These are phyloP conservation scores for Amorphotheca resinae DNA, from an alignment of 495 filamentous ascomycete genomes.

Conservation along the genomic window DNA sequence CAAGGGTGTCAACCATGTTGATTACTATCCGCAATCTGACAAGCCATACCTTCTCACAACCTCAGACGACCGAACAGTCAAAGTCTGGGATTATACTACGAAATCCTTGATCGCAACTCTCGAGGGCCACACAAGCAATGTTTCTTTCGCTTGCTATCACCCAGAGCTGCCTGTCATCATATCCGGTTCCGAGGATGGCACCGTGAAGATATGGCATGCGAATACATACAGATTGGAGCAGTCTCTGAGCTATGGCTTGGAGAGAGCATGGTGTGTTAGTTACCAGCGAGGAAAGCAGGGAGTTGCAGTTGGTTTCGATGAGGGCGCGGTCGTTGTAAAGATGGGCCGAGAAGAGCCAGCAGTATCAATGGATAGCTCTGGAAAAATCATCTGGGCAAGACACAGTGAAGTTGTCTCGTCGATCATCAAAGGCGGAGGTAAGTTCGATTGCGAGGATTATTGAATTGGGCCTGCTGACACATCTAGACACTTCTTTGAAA, in stretches of 20 bases:
- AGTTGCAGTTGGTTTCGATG: constrained; percentile 91
- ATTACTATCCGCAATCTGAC: constrained; percentile 81
- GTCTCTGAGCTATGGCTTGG: constrained; percentile 86
- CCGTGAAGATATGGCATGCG: constrained; percentile 97
- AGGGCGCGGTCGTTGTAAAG: constrained; percentile 94
- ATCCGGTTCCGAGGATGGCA: constrained; percentile 96
- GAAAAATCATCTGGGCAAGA: constrained; percentile 90
- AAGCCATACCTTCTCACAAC: constrained; percentile 96
- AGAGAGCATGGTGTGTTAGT: constrained; percentile 93
- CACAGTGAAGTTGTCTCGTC: constrained; percentile 90
- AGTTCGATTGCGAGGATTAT: constrained; percentile 12
- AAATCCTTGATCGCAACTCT: constrained; percentile 93
- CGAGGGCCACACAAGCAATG: constrained; percentile 95
- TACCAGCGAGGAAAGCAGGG: constrained; percentile 91
- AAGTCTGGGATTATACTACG: constrained; percentile 98
- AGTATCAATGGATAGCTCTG: constrained; percentile 90
- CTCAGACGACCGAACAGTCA: constrained; percentile 84
- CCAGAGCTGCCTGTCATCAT: constrained; percentile 96
- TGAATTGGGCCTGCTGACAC: constrained; percentile 1
- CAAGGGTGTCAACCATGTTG: constrained; percentile 95
- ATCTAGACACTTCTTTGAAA: constrained; percentile 57
- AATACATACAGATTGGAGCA: constrained; percentile 94
- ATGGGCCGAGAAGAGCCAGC: constrained; percentile 96
- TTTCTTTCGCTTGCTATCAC: constrained; percentile 98
- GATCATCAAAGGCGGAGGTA: constrained; percentile 80